Evolutionary conservation across 148 eudicot species (phyloP), one percentile per base, ranked within the genome.

Genomic region (Drosera capensis): DNA sequence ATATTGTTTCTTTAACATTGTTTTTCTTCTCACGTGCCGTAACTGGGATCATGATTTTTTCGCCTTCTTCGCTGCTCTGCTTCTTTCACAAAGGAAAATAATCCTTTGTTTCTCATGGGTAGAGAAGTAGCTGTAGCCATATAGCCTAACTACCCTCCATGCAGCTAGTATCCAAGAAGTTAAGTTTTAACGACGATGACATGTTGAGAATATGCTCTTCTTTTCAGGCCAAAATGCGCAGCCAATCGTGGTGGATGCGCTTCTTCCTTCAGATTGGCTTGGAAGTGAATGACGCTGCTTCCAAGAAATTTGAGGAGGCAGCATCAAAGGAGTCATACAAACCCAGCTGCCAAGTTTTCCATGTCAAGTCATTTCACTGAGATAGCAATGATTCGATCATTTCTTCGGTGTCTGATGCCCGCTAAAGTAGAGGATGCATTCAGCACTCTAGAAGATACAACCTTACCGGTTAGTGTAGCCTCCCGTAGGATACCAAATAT

Each of bases 201-300:
- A 34, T 34, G 31, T 16, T 30, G 36, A 7, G 36, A 36, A 26
- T 34, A 25, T 0, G 49, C 51, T 14, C 51, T 46, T 25, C 34
- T 52, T n/a, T 37, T 23, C 28, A 88, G 96, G 94, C 96, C n/a
- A 88, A 88, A 60, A 49, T 72, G 71, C 71, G 96, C 28, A 88
- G 94, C 61, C 68, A 82, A 18, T 70, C 94, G 5, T 88, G 96
- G 96, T 82, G 96, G 96, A 64, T 53, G 43, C 62, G 80, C 24
- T 82, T 66, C 36, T 87, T 87, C 58, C 64, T 82, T 18, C 86
- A 82, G 60, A 78, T 72, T 7, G 78, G 79, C 26, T 57, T 87
- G 60, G 80, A 79, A 57, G 80, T 79, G 61, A 88, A 88, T 23
- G 94, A 88, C 64, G 63, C 68, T 34, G 90, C 86, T 15, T 43